Evolutionary conservation across 371 early-diverging fungal species (phyloP).

Genomic region (Choanephora cucurbitarum): DNA sequence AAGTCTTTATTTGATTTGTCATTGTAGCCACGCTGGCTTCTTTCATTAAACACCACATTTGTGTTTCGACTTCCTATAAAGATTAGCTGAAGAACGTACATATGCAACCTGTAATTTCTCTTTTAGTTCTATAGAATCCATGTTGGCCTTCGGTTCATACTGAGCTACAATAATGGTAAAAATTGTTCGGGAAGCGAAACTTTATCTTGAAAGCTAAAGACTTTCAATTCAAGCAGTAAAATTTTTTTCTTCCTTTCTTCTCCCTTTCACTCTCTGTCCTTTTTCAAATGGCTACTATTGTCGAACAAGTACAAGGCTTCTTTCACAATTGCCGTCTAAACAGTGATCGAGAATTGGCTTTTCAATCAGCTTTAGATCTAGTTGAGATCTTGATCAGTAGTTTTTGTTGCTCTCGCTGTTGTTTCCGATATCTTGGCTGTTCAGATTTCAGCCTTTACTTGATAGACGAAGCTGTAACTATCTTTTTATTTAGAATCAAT

Average conservation of each 20-base stretch:
- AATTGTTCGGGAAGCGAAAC: too few species aligned
- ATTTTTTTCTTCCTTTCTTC: neutral
- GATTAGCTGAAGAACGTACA: too few species aligned
- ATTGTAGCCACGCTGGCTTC: too few species aligned
- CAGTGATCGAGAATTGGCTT: neutral
- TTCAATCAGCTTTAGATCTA: constrained; percentile 8
- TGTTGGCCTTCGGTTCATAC: too few species aligned
- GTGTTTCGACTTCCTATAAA: too few species aligned
- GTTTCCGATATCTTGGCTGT: constrained; percentile 39
- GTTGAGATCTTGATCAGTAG: constrained; percentile 19
- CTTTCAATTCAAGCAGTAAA: too few species aligned
- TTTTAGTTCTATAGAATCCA: too few species aligned
- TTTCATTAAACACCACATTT: too few species aligned
- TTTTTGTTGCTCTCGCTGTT: constrained; percentile 40
- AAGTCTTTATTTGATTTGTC: too few species aligned
- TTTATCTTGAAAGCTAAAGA: too few species aligned
- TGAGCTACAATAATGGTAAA: too few species aligned
- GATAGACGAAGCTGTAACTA: constrained; percentile 24
- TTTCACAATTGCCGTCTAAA: constrained; percentile 3
- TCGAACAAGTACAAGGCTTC: constrained; percentile 9
- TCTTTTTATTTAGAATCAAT: neutral
- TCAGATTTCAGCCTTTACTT: constrained; percentile 23
- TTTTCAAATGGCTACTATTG: constrained; percentile 6
- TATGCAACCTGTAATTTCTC: too few species aligned
- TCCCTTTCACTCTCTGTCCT: neutral